Evolutionary conservation across 1,284 basidiomycete species (phyloP).

Genomic region (Puccinia polysora): DNA sequence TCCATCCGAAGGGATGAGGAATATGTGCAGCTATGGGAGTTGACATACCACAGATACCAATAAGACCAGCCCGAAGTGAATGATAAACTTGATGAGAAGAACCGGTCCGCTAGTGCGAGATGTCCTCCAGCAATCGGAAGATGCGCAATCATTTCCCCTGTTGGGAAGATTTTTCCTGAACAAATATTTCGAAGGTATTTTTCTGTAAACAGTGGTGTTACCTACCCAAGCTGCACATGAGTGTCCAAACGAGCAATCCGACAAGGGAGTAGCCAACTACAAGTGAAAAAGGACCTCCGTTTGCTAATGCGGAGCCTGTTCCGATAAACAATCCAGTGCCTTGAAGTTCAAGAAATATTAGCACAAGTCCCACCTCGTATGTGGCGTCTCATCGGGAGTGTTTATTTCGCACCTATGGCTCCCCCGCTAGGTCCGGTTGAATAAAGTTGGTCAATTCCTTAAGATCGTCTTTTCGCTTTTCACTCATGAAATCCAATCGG

Average conservation of each 20-base stretch:
- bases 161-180: not conserved
- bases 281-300: conserved; percentile 30
- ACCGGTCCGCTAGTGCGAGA: conserved; percentile 37
- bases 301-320: conserved; percentile 36
- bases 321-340: conserved; percentile 42
- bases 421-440: conserved; percentile 11
- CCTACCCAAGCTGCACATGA: conserved; percentile 44
- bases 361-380: too few species aligned
- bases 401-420: too few species aligned
- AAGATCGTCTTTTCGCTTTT: not conserved
- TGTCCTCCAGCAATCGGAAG: conserved; percentile 43
- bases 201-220: not conserved
- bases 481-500: not conserved
- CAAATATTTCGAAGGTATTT: not conserved
- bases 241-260: conserved; percentile 34
- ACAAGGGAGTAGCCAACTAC: conserved; percentile 32
- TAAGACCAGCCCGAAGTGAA: conserved; percentile 46
- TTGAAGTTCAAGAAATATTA: not conserved
- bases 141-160: conserved; percentile 44
- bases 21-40: too few species aligned
- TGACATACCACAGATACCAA: conserved; percentile 44
- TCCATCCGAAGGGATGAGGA: not conserved
- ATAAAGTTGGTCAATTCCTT: not conserved
- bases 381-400: too few species aligned
- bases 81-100: conserved; percentile 44